Evolutionary conservation across 352 stramenopile species (phyloP).

Genomic region (Phytophthora cactorum): DNA sequence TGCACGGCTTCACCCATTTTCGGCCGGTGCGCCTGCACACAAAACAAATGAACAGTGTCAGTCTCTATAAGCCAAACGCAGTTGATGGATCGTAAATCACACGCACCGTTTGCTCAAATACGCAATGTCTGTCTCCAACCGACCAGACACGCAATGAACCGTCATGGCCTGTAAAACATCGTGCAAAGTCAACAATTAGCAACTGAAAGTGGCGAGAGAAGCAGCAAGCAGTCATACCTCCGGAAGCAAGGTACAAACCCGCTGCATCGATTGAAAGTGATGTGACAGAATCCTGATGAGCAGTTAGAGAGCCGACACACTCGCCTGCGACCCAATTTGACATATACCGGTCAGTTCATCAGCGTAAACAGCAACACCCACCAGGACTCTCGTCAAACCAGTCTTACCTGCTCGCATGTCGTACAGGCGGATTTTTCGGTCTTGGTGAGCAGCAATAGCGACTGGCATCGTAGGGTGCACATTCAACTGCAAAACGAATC

Average conservation of each 20-base stretch:
- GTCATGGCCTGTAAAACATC: conserved; percentile 63
- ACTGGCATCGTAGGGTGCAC: conserved; percentile 87
- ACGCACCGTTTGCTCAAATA: conserved; percentile 85
- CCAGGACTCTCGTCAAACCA: not conserved
- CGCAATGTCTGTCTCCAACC: conserved; percentile 80
- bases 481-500: conserved; percentile 38
- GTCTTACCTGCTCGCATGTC: conserved; percentile 71
- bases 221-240: conserved; percentile 43
- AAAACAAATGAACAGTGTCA: not conserved
- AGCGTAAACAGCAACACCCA: not conserved
- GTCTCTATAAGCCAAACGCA: not conserved
- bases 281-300: conserved; percentile 84
- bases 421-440: conserved; percentile 87
- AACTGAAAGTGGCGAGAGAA: not conserved
- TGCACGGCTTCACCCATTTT: conserved; percentile 86
- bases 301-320: conserved; percentile 76
- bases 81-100: not conserved
- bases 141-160: conserved; percentile 87
- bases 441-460: conserved; percentile 81
- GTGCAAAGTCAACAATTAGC: conserved; percentile 5
- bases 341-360: conserved; percentile 1
- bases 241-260: conserved; percentile 76
- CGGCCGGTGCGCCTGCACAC: conserved; percentile 66
- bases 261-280: conserved; percentile 81
- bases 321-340: conserved; percentile 49